Percentiles rank a stretch among this genome's conserved stretches.
Conservation (phyloP, 2,329 filamentous ascomycete genomes). For the Aspergillus fumigatiaffinis region DNA sequence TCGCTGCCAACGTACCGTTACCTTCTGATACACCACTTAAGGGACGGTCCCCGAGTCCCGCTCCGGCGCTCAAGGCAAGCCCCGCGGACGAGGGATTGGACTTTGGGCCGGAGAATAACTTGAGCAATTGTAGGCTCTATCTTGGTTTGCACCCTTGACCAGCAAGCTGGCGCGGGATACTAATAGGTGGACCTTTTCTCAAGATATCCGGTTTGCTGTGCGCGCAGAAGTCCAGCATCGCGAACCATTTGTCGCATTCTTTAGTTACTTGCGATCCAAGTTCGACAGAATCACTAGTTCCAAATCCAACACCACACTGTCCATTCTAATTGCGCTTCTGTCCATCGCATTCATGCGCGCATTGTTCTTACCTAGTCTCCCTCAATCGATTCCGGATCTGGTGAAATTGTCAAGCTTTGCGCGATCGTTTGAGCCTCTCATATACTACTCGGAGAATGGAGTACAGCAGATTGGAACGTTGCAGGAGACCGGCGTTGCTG, state of each 20-base stretch:
- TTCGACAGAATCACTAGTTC: constrained; percentile 63
- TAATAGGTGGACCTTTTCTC: constrained; percentile 25
- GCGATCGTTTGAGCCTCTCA: constrained; percentile 87
- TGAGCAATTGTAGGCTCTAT: constrained; percentile 51
- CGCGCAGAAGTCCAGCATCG: constrained; percentile 85
- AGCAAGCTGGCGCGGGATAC: constrained; percentile 28
- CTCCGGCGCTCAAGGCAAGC: constrained; percentile 25
- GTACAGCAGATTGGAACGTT: constrained; percentile 80
- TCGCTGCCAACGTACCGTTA: constrained; percentile 52
- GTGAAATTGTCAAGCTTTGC: constrained; percentile 88
- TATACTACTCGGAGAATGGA: constrained; percentile 90
- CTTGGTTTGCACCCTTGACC: constrained; percentile 22
- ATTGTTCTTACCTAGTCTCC: constrained; percentile 64
- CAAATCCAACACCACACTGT: constrained; percentile 63
- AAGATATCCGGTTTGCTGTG: constrained; percentile 84
- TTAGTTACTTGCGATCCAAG: constrained; percentile 60
- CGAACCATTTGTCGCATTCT: constrained; percentile 73
- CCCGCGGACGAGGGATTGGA: constrained; percentile 34
- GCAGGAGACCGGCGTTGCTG: constrained; percentile 85
- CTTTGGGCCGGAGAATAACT: constrained; percentile 32
- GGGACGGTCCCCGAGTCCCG: constrained; percentile 53
- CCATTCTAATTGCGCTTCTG: constrained; percentile 59
- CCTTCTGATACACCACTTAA: constrained; percentile 56
- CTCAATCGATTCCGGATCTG: constrained; percentile 72
- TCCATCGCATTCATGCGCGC: constrained; percentile 62